phyloP scores from a whole-genome alignment of 108 stramenopile species.

The Pelagomonas calceolata region DNA sequence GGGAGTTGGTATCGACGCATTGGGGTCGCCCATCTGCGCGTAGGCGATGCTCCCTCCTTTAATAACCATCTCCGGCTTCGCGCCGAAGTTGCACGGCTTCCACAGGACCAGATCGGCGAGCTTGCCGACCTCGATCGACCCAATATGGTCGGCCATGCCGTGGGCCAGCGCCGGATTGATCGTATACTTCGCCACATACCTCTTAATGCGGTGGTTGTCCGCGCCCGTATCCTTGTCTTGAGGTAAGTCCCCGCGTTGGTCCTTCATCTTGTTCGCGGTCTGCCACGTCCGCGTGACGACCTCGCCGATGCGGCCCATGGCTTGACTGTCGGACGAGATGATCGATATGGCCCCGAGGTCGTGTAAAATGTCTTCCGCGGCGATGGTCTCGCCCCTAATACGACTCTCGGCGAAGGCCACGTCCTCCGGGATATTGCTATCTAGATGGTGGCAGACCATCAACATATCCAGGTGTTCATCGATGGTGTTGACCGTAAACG shows the following conservation, averaged over 20 bases:
- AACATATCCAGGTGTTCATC: constrained; percentile 99
- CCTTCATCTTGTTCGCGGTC: constrained; percentile 96
- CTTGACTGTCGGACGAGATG: constrained; percentile 78
- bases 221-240: constrained; percentile 54
- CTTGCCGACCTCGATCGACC: constrained; percentile 83
- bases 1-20: constrained; percentile 90
- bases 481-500: constrained; percentile 89
- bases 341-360: constrained; percentile 92
- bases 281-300: constrained; percentile 96
- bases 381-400: constrained; percentile 92
- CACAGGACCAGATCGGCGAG: constrained; percentile 87
- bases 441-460: constrained; percentile 91
- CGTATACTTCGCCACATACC: constrained; percentile 95
- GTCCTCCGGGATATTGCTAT: constrained; percentile 79
- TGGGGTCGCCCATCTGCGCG: constrained; percentile 97
- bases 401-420: constrained; percentile 91
- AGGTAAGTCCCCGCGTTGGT: constrained; percentile 71
- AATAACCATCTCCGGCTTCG: constrained; percentile 91
- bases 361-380: constrained; percentile 93
- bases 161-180: constrained; percentile 96
- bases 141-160: constrained; percentile 81
- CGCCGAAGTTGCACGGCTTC: constrained; percentile 85
- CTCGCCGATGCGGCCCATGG: constrained; percentile 96
- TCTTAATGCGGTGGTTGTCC: constrained; percentile 82
- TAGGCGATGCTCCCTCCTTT: constrained; percentile 88